Evolutionary conservation across 2,329 filamentous ascomycete species (phyloP).

Genomic region (Phaeosphaeriaceae sp.): DNA sequence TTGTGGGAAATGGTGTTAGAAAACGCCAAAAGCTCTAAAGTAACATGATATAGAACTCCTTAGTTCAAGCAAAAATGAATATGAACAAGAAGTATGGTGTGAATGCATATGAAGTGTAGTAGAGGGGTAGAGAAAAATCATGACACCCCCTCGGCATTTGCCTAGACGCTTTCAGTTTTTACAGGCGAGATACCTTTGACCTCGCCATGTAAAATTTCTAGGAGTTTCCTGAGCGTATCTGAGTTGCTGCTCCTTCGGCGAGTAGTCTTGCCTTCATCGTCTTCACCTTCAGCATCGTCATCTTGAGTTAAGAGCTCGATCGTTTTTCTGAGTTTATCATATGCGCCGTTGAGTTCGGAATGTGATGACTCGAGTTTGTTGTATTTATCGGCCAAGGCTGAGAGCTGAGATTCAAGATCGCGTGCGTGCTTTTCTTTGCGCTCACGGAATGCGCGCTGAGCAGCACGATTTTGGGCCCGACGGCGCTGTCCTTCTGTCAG

Average conservation of each 20-base stretch:
- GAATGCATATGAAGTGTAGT: not conserved
- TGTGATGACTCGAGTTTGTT: slow-evolving; percentile 63
- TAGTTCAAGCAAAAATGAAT: slow-evolving; percentile 13
- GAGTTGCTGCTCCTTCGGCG: slow-evolving; percentile 37
- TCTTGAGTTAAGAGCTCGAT: slow-evolving; percentile 47
- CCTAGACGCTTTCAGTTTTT: slow-evolving; percentile 29
- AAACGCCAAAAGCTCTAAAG: slow-evolving; percentile 20
- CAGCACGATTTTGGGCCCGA: slow-evolving; percentile 66
- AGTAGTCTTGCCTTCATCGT: slow-evolving; percentile 27
- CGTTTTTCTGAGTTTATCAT: slow-evolving; percentile 50
- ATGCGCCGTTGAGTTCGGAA: slow-evolving; percentile 46
- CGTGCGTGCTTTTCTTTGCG: slow-evolving; percentile 70
- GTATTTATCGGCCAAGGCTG: slow-evolving; percentile 62
- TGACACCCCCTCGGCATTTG: not conserved
- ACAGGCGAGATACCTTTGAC: slow-evolving; percentile 33
- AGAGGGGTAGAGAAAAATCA: not conserved
- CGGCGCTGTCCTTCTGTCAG: slow-evolving; percentile 54
- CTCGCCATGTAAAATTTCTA: slow-evolving; percentile 49
- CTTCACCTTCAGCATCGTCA: slow-evolving; percentile 40
- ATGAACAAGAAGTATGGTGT: slow-evolving; percentile 16
- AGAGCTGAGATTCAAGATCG: slow-evolving; percentile 65
- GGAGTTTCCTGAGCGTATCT: slow-evolving; percentile 46
- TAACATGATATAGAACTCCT: slow-evolving; percentile 13
- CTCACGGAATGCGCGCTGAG: slow-evolving; percentile 66
- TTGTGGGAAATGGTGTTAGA: not conserved